A percentile compares a stretch with the other conserved stretches of the same genome.
Conservation (phyloP, 192 early-diverging fungal genomes). For the Neocallimastix lanati region DNA sequence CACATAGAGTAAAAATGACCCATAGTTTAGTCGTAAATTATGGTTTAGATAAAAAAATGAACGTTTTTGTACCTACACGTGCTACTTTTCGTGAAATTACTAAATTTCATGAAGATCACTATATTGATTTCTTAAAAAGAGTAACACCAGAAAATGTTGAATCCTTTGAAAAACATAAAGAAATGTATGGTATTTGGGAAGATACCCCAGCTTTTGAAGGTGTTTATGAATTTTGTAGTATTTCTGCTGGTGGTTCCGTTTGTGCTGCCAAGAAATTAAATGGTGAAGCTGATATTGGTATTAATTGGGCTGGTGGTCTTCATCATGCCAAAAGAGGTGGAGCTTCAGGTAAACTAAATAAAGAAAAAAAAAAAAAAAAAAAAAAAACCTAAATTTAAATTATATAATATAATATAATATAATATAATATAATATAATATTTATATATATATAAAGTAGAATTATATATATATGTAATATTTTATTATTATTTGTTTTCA, state of each 20-base stretch:
- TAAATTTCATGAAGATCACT: conserved; percentile 87
- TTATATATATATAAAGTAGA: too few species aligned
- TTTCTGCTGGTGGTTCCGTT: conserved; percentile 85
- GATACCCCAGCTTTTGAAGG: conserved; percentile 97
- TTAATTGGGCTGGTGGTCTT: conserved; percentile 96
- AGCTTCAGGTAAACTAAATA: conserved; percentile 26
- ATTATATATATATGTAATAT: too few species aligned
- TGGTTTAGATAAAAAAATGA: conserved; percentile 77
- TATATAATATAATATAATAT: too few species aligned
- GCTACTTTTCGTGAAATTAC: conserved; percentile 81
- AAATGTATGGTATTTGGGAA: conserved; percentile 63
- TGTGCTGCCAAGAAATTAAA: conserved; percentile 69
- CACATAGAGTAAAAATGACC: conserved; percentile 80
- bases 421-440: too few species aligned
- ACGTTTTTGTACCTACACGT: conserved; percentile 47
- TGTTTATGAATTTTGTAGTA: conserved; percentile 82
- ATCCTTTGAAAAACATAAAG: conserved; percentile 4
- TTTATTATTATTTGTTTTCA: too few species aligned
- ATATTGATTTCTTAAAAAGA: conserved; percentile 85
- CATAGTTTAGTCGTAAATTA: conserved; percentile 88
- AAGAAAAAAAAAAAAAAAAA: too few species aligned
- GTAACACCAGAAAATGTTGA: conserved; percentile 60
- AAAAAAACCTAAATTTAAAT: too few species aligned
- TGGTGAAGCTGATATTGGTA: conserved; percentile 71
- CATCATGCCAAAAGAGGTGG: conserved; percentile 78